These are phyloP conservation scores for Solanum chaucha DNA, from an alignment of 257 asterid species.

Conservation along the genomic window DNA sequence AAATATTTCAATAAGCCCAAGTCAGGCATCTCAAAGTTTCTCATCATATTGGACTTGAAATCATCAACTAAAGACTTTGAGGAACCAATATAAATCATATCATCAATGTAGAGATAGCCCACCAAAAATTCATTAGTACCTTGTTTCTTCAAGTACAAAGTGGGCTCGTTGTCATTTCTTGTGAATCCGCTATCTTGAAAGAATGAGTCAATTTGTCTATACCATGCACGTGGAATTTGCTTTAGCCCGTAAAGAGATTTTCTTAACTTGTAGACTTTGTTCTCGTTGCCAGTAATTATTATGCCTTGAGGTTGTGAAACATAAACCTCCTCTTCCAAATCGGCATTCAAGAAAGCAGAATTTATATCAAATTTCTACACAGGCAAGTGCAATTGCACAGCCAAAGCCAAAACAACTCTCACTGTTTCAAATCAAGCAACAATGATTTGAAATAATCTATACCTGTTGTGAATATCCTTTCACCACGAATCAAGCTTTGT, in stretches of 20 bases:
- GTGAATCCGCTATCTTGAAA: neutral
- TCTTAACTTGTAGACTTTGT: neutral
- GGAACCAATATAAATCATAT: neutral
- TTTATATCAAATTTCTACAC: no score
- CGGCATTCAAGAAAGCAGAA: neutral
- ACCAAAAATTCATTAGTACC: neutral
- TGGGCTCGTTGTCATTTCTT: neutral
- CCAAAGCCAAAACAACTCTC: neutral
- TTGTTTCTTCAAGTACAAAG: conserved; percentile 3
- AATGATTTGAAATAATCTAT: no score
- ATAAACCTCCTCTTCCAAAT: neutral
- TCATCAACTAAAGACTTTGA: neutral
- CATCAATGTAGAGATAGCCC: neutral
- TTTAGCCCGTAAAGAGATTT: neutral
- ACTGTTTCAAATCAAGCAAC: neutral
- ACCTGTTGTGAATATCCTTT: neutral
- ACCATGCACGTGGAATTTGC: neutral
- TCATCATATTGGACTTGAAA: neutral
- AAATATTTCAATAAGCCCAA: neutral
- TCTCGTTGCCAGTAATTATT: neutral
- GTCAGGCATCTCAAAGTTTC: neutral
- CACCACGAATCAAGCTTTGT: neutral
- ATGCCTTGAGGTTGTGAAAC: neutral
- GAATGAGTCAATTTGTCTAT: neutral
- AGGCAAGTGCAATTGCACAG: neutral